Base-by-base conservation (phyloP, 2,329 filamentous ascomycete species). In the Colletotrichum liaoningense region DNA sequence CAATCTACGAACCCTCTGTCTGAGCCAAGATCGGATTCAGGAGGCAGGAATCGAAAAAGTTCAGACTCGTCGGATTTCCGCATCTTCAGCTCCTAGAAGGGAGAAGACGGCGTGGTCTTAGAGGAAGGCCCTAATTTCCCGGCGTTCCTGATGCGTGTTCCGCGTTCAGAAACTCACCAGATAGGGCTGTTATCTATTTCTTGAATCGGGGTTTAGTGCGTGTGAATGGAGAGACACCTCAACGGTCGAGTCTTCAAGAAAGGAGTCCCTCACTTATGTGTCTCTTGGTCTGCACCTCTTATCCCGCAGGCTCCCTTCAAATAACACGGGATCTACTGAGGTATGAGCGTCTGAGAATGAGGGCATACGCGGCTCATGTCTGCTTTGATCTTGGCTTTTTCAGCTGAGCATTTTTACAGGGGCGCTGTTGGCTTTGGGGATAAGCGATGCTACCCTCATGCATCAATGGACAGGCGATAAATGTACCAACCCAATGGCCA, bases 141-240 rank as follows among this genome's bases (percentile, higher is more conserved):
- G 55, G 38, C 68, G 68, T 70, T 42, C 68, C 68, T 60, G 33
- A 22, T 26, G n/a, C 28, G 55, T 30, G 55, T 60, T 24, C 14
- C 28, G 19, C n/a, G 33, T 49, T 9, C 28, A 16, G 22, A 24
- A 6, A n/a, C 14, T 24, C 2, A 33, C 8, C 12, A 4, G 28
- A 24, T 28, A 26, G 7, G 16, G 7, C 24, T 8, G 19, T 19
- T 11, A 52, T 26, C 14, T 12, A 30, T 38, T 42, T 9, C 16
- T 52, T 26, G 5, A 30, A 63, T 33, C 26, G 24, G 16, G 26
- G 1, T 6, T 7, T 12, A 9, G 16, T 12, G 38, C 14, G 5
- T 6, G 52, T 3, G 42, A 49, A 49, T n/a, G 16, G 22, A 24
- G 11, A 49, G 8, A 30, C 14, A 38, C n/a, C 11, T 22, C 24